These are phyloP conservation scores for Bifiguratus adelaidae DNA, from an alignment of 192 early-diverging fungal species.

Conservation along the genomic window DNA sequence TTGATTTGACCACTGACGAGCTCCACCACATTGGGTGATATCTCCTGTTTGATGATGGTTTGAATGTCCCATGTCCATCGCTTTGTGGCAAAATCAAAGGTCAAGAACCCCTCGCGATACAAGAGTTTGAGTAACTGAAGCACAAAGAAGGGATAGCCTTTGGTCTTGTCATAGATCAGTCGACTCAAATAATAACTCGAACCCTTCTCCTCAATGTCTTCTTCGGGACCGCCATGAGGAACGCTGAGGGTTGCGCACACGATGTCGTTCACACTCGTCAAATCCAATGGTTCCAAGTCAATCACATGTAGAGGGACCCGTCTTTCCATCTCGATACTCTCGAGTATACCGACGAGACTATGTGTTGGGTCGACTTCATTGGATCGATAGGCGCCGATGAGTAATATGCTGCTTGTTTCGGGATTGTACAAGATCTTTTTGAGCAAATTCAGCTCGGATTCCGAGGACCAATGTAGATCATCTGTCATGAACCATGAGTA, in stretches of 20 bases:
- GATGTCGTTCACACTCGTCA: background rate
- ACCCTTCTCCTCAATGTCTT: background rate
- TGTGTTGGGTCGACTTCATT: slow-evolving; percentile 14
- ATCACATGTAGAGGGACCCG: background rate
- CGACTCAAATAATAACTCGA: background rate
- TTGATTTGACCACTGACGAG: slow-evolving; percentile 11
- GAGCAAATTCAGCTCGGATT: slow-evolving; percentile 11
- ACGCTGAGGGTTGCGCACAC: background rate
- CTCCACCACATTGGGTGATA: slow-evolving; percentile 22
- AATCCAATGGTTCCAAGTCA: background rate
- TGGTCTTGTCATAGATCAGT: slow-evolving; percentile 11
- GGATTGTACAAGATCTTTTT: slow-evolving; percentile 8
- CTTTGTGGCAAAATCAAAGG: slow-evolving; percentile 9
- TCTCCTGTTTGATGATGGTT: background rate
- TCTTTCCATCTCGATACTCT: background rate
- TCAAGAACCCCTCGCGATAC: slow-evolving; percentile 3
- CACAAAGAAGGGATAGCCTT: slow-evolving; percentile 20
- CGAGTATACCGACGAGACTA: slow-evolving; percentile 1
- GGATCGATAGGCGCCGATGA: slow-evolving; percentile 13
- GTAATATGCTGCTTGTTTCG: slow-evolving; percentile 1
- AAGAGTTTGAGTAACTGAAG: slow-evolving; percentile 18
- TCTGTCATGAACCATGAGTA: too few species aligned
- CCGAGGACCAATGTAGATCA: slow-evolving; percentile 20
- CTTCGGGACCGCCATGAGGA: background rate
- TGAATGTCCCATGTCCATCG: slow-evolving; percentile 15